Conservation (phyloP, 441 rosid genomes). For the Gossypium gossypioides region DNA sequence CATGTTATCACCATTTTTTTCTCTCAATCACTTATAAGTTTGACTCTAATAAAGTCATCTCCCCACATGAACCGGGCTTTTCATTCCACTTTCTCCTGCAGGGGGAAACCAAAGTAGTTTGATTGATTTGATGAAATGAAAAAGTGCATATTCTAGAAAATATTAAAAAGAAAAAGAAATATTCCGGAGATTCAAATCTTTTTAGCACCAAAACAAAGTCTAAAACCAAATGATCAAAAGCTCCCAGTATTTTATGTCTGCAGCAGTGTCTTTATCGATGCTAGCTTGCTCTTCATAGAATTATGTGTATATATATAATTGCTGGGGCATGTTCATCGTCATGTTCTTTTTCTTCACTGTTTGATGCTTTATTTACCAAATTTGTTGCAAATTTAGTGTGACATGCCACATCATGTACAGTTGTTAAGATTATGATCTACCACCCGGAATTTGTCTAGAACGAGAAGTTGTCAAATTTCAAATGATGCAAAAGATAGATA, state of each 20-base stretch:
- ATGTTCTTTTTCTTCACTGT: neutral
- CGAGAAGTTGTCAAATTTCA: neutral
- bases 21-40: constrained; percentile 27
- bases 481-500: neutral
- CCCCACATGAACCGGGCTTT: constrained; percentile 19
- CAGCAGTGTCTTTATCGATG: constrained; percentile 10
- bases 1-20: neutral
- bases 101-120: neutral
- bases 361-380: neutral
- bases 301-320: neutral
- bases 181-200: constrained; percentile 26
- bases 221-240: constrained; percentile 21
- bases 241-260: constrained; percentile 19
- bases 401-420: constrained; percentile 15
- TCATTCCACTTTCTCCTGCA: neutral
- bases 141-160: constrained; percentile 9
- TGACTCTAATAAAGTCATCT: constrained; percentile 37
- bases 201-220: constrained; percentile 29
- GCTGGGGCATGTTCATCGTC: neutral
- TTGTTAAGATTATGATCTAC: neutral
- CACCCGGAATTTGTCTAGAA: constrained; percentile 10
- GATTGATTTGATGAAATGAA: neutral
- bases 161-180: constrained; percentile 1
- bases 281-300: neutral
- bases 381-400: constrained; percentile 10